These are phyloP conservation scores for Cyberlindnera sargentensis DNA, from an alignment of 805 yeast species.

Conservation along the genomic window DNA sequence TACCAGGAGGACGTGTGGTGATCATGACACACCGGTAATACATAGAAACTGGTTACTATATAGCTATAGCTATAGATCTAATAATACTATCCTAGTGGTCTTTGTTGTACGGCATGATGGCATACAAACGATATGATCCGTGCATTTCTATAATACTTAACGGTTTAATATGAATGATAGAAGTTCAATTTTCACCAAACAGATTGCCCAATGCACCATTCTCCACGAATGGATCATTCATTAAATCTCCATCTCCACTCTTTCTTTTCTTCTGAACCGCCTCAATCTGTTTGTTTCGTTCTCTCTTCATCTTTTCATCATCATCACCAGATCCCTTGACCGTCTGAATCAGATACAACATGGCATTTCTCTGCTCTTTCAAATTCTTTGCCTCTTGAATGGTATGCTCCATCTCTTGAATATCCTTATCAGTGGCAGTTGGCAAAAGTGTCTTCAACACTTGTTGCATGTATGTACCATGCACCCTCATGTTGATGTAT, in stretches of 20 bases:
- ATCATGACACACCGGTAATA: slow-evolving; percentile 3
- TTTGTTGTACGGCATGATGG: too few species aligned
- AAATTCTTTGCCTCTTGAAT: slow-evolving; percentile 59
- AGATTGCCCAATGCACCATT: slow-evolving; percentile 58
- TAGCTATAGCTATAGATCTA: neutral
- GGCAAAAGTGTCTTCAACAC: slow-evolving; percentile 49
- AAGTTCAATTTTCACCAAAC: slow-evolving; percentile 34
- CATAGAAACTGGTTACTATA: neutral
- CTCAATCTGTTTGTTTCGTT: slow-evolving; percentile 48
- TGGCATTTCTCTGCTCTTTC: slow-evolving; percentile 74
- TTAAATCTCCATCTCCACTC: slow-evolving; percentile 42
- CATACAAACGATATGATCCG: too few species aligned
- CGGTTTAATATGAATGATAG: too few species aligned
- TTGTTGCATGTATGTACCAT: slow-evolving; percentile 62
- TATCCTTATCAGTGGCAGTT: slow-evolving; percentile 45
- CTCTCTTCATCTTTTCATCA: slow-evolving; percentile 36
- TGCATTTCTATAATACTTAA: too few species aligned
- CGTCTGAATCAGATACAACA: slow-evolving; percentile 66
- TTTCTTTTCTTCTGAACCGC: slow-evolving; percentile 45
- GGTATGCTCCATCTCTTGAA: slow-evolving; percentile 56
- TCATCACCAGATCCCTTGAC: slow-evolving; percentile 45
- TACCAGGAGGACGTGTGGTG: slow-evolving; percentile 99
- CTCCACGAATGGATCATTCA: slow-evolving; percentile 69
- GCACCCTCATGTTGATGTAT: slow-evolving; percentile 64
- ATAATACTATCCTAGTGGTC: too few species aligned